Evolutionary conservation across 2,329 filamentous ascomycete genomes (phyloP).

Genomic region (Ophiostoma populinum): DNA sequence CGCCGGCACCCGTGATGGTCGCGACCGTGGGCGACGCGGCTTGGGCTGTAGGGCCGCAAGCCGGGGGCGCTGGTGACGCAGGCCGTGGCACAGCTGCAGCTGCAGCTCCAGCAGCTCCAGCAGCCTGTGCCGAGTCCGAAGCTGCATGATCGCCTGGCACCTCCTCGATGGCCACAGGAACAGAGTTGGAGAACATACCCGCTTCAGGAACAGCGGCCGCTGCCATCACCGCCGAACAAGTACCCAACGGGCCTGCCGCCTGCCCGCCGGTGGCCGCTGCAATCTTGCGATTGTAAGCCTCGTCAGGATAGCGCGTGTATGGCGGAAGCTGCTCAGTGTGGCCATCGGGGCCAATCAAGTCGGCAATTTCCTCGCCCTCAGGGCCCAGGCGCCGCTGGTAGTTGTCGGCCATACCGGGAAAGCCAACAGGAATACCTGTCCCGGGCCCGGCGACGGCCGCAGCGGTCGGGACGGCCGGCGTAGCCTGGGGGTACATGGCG

Average conservation of each 20-base stretch:
- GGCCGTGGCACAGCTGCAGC: not conserved
- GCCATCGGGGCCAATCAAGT: slow-evolving; percentile 73
- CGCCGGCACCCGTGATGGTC: slow-evolving; percentile 38
- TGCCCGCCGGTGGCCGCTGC: slow-evolving; percentile 14
- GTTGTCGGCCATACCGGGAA: slow-evolving; percentile 45
- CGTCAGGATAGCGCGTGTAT: slow-evolving; percentile 78
- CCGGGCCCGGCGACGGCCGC: slow-evolving; percentile 19
- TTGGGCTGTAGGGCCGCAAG: not conserved
- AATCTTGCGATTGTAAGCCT: slow-evolving; percentile 40
- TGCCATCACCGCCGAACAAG: not conserved
- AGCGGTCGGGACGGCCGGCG: slow-evolving; percentile 29
- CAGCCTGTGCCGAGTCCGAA: not conserved
- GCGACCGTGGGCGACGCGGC: not conserved
- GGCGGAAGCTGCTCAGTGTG: slow-evolving; percentile 84
- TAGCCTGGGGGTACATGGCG: slow-evolving; percentile 69
- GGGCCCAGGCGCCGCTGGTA: slow-evolving; percentile 61
- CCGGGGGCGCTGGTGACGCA: no score
- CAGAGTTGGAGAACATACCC: not conserved
- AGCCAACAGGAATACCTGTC: slow-evolving; percentile 48
- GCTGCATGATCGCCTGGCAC: slow-evolving; percentile 1
- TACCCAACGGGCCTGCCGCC: slow-evolving; percentile 3
- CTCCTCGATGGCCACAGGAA: slow-evolving; percentile 5
- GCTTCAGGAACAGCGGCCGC: slow-evolving; percentile 2
- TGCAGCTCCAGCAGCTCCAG: not conserved
- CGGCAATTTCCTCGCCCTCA: slow-evolving; percentile 71